These are phyloP conservation scores for Dendrobium huoshanense DNA, from an alignment of 106 monocot species.

Conservation along the genomic window DNA sequence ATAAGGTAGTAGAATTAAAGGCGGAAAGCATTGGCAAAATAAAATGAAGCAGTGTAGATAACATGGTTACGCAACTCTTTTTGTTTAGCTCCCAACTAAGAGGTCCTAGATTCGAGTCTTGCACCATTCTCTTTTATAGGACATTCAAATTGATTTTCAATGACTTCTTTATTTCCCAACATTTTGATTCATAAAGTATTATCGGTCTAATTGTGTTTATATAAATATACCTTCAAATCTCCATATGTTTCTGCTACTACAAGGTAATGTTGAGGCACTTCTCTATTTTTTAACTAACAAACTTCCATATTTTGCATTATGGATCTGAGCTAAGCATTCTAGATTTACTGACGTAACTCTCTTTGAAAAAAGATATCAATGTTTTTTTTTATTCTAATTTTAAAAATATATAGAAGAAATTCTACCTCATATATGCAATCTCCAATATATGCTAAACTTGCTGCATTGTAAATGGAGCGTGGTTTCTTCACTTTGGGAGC, in stretches of 20 bases:
- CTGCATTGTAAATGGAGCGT: conserved; percentile 79
- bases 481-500: conserved; percentile 89
- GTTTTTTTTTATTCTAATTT: neutral
- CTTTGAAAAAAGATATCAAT: neutral
- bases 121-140: neutral
- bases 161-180: neutral
- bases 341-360: neutral
- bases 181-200: neutral
- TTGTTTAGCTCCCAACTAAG: too few relatives aligned
- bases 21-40: neutral
- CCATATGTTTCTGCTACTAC: neutral
- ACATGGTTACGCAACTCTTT: neutral
- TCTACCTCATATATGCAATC: conserved; percentile 97
- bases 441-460: conserved; percentile 84
- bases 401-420: neutral
- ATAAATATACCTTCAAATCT: neutral
- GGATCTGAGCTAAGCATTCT: neutral
- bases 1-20: neutral
- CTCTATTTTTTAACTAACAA: neutral
- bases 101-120: too few relatives aligned
- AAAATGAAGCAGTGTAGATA: neutral
- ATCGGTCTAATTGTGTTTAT: neutral
- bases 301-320: neutral
- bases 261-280: neutral
- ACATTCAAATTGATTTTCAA: neutral